These are phyloP conservation scores for Globisporangium cystogenes DNA, from an alignment of 352 stramenopile genomes.

Conservation along the genomic window DNA sequence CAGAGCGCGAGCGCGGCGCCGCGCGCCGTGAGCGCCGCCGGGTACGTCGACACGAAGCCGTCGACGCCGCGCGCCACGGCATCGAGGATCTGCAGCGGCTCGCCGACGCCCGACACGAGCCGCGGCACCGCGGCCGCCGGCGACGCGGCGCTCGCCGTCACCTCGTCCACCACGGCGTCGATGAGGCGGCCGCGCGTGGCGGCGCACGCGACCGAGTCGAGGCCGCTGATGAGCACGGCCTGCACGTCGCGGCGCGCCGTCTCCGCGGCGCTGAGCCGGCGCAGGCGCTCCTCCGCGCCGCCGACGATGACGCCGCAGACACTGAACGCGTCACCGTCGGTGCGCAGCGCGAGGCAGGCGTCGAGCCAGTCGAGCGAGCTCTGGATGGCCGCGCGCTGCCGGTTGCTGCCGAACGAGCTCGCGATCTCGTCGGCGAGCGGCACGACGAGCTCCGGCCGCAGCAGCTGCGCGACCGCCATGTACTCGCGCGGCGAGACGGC, in stretches of 20 bases:
- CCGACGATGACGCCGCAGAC: conserved; percentile 70
- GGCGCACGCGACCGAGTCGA: conserved; percentile 36
- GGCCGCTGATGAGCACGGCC: conserved; percentile 55
- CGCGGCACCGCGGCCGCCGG: conserved; percentile 32
- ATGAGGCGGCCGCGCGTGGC: conserved; percentile 36
- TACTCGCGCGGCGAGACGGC: conserved; percentile 42
- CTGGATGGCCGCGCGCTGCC: conserved; percentile 58
- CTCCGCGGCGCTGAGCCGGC: conserved; percentile 43
- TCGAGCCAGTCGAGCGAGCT: conserved; percentile 70
- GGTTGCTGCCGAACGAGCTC: conserved; percentile 50
- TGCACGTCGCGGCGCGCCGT: conserved; percentile 66
- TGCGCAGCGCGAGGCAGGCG: conserved; percentile 29
- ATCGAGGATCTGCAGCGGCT: conserved; percentile 54
- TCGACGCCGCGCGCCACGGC: conserved; percentile 51
- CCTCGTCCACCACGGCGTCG: conserved; percentile 33
- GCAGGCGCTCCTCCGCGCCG: conserved; percentile 50
- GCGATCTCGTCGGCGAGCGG: conserved; percentile 65
- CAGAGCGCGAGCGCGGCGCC: conserved; percentile 57
- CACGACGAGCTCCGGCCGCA: conserved; percentile 52
- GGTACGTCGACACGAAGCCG: conserved; percentile 66
- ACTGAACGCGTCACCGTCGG: conserved; percentile 6
- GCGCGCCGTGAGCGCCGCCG: conserved; percentile 37
- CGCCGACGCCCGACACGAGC: conserved; percentile 57
- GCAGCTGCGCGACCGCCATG: conserved; percentile 45
- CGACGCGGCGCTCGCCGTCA: conserved; percentile 8